A percentile compares a stretch with the other conserved stretches of the same genome.
phyloP scores from a whole-genome alignment of 73 alveolate species.

The Stentor roeselii region DNA sequence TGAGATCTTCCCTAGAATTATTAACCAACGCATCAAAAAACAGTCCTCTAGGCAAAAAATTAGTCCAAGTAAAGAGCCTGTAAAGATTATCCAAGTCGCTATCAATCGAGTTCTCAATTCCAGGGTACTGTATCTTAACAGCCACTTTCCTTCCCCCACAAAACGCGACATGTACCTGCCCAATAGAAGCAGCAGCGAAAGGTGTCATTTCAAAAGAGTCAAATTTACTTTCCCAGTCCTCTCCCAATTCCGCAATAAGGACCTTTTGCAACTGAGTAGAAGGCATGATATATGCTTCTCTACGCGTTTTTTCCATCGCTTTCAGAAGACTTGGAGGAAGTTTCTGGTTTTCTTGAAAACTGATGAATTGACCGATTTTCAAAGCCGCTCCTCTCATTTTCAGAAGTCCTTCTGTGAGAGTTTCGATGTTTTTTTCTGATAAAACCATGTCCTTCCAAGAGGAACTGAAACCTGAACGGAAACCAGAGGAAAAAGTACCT shows the following conservation, averaged over 20 bases:
- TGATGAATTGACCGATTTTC: conserved; percentile 68
- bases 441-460: conserved; percentile 49
- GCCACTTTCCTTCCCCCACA: conserved; percentile 65
- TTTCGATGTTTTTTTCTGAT: conserved; percentile 55
- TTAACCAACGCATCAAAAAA: conserved; percentile 55
- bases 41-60: conserved; percentile 60
- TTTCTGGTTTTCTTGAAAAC: conserved; percentile 52
- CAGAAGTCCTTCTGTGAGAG: conserved; percentile 48
- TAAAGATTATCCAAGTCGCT: conserved; percentile 57
- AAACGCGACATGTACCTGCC: conserved; percentile 67
- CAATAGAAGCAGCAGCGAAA: conserved; percentile 81
- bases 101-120: conserved; percentile 58
- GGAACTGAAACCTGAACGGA: conserved; percentile 23
- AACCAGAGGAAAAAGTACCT: conserved; percentile 58
- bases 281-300: conserved; percentile 80
- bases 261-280: conserved; percentile 47
- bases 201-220: conserved; percentile 54
- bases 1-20: conserved; percentile 48
- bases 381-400: conserved; percentile 84
- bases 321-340: conserved; percentile 57
- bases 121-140: conserved; percentile 61
- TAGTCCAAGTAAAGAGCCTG: conserved; percentile 50
- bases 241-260: conserved; percentile 51
- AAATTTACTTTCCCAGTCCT: conserved; percentile 60
- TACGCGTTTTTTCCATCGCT: conserved; percentile 70